These are phyloP conservation scores for Lizonia empirigonia DNA, from an alignment of 2,329 filamentous ascomycete genomes.

Conservation along the genomic window DNA sequence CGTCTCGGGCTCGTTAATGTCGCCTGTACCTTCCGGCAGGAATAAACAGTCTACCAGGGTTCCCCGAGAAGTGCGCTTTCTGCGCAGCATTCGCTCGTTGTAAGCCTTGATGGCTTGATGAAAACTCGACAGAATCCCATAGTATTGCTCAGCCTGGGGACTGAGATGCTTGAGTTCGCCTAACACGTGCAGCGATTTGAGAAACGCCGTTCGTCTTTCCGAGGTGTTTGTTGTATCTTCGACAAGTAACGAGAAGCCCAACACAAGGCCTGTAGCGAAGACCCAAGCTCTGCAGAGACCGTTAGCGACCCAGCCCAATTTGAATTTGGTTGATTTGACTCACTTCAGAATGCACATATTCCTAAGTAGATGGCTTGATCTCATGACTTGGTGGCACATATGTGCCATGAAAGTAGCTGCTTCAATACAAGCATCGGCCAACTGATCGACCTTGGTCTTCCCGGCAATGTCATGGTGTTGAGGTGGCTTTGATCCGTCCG, in stretches of 20 bases:
- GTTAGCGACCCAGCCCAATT: not conserved
- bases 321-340: slow-evolving; percentile 21
- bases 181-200: slow-evolving; percentile 58
- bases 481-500: slow-evolving; percentile 20
- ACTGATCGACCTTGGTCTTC: slow-evolving; percentile 36
- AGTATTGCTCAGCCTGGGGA: slow-evolving; percentile 63
- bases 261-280: slow-evolving; percentile 62
- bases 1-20: slow-evolving; percentile 12
- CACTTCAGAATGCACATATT: slow-evolving; percentile 67
- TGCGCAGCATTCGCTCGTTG: slow-evolving; percentile 17
- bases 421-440: slow-evolving; percentile 62
- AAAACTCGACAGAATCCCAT: slow-evolving; percentile 56
- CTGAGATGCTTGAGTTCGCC: slow-evolving; percentile 56
- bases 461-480: slow-evolving; percentile 36
- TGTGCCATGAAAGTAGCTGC: slow-evolving; percentile 62
- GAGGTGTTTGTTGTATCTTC: slow-evolving; percentile 51
- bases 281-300: slow-evolving; percentile 53
- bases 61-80: slow-evolving; percentile 7
- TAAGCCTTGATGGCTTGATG: slow-evolving; percentile 26
- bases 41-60: slow-evolving; percentile 21
- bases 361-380: slow-evolving; percentile 53
- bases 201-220: slow-evolving; percentile 57
- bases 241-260: slow-evolving; percentile 63
- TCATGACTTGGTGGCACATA: slow-evolving; percentile 57
- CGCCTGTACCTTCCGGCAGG: slow-evolving; percentile 6